A percentile compares a stretch with the other conserved stretches of the same genome.
phyloP scores from a whole-genome alignment of 108 stramenopile species.

The Mayamaea pseudoterrestris region DNA sequence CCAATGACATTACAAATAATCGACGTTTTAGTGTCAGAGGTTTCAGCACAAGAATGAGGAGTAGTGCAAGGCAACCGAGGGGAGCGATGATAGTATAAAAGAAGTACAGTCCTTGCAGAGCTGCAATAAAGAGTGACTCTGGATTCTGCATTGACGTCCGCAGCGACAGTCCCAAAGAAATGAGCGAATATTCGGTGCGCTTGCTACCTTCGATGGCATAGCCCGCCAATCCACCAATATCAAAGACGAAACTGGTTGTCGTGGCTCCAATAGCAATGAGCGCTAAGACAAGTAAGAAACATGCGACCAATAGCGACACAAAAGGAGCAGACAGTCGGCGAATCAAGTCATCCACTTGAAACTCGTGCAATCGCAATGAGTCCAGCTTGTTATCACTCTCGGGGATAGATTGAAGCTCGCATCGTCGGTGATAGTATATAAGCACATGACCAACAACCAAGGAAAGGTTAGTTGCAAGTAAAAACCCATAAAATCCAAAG shows the following conservation, averaged over 20 bases:
- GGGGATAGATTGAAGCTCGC: background rate
- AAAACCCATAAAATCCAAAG: slow-evolving; percentile 80
- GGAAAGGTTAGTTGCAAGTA: slow-evolving; percentile 74
- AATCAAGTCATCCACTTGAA: slow-evolving; percentile 5
- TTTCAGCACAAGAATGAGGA: slow-evolving; percentile 47
- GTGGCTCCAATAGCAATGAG: slow-evolving; percentile 24
- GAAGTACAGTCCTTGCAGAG: slow-evolving; percentile 64
- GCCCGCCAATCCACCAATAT: slow-evolving; percentile 79
- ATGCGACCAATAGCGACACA: background rate
- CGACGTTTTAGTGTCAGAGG: slow-evolving; percentile 54
- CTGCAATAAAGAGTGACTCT: slow-evolving; percentile 34
- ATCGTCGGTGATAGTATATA: slow-evolving; percentile 61
- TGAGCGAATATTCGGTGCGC: slow-evolving; percentile 40
- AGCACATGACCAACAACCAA: slow-evolving; percentile 66
- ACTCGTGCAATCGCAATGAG: slow-evolving; percentile 14
- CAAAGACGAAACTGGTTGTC: slow-evolving; percentile 65
- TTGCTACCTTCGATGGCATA: slow-evolving; percentile 47
- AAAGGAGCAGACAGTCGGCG: background rate
- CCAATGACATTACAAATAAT: slow-evolving; percentile 43
- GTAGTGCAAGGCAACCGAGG: slow-evolving; percentile 38
- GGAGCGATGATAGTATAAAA: slow-evolving; percentile 82
- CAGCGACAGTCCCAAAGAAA: slow-evolving; percentile 60
- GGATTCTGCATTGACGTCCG: slow-evolving; percentile 49
- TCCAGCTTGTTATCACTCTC: background rate
- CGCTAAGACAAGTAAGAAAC: slow-evolving; percentile 5